Conservation (phyloP, 2,329 filamentous ascomycete genomes). For the Aureobasidium pullulans region DNA sequence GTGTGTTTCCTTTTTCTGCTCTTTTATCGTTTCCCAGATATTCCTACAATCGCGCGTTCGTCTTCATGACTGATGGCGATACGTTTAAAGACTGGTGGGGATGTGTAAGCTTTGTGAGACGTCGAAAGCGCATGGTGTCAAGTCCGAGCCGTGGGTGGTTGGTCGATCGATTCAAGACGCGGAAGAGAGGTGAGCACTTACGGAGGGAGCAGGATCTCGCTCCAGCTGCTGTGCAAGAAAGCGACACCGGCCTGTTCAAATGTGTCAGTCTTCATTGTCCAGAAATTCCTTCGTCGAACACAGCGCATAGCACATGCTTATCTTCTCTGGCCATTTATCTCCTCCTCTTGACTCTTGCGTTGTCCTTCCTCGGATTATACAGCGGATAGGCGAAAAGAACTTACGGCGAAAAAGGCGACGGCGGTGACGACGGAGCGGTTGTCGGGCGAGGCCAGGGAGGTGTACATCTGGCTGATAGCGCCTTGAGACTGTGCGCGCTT, state of each 20-base stretch:
- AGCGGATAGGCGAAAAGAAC: slow-evolving; percentile 18
- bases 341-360: neutral
- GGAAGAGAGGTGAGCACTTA: slow-evolving; percentile 25
- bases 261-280: slow-evolving; percentile 4
- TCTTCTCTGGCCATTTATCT: neutral
- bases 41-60: too few species aligned
- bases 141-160: too few species aligned
- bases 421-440: slow-evolving; percentile 43
- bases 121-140: too few species aligned
- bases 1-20: too few species aligned
- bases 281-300: neutral
- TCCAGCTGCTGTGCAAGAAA: slow-evolving; percentile 47
- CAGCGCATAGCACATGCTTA: neutral
- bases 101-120: too few species aligned
- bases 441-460: slow-evolving; percentile 38
- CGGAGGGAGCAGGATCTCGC: slow-evolving; percentile 43
- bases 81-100: too few species aligned
- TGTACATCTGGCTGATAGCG: slow-evolving; percentile 34
- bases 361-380: neutral
- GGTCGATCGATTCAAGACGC: neutral
- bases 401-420: slow-evolving; percentile 45
- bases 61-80: too few species aligned
- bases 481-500: slow-evolving; percentile 16
- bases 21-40: too few species aligned
- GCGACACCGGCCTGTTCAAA: slow-evolving; percentile 39